Percentiles rank a stretch among this genome's conserved stretches.
Conservation (phyloP, 495 filamentous ascomycete genomes). For the Aspergillus ostianus region DNA sequence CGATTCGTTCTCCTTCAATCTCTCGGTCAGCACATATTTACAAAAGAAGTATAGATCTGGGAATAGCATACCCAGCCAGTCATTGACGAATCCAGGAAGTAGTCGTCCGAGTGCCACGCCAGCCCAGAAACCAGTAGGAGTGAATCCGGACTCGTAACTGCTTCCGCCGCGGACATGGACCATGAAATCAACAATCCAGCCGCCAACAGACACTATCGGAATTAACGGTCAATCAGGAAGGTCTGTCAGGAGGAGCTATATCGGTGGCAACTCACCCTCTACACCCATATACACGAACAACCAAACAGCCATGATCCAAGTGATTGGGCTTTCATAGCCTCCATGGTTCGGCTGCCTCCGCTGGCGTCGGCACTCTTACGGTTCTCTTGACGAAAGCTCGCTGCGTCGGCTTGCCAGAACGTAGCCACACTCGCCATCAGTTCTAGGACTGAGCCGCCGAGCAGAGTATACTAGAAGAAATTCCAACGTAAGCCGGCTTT, state of each 20-base stretch:
- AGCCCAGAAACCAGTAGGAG: constrained; percentile 14
- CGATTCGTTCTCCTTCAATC: background rate
- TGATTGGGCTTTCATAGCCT: constrained; percentile 11
- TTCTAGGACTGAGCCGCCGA: background rate
- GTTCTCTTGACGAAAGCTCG: constrained; percentile 9
- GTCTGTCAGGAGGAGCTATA: background rate
- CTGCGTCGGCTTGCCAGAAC: constrained; percentile 12
- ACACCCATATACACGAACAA: constrained; percentile 17
- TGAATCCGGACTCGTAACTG: constrained; percentile 10
- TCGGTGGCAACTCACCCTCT: background rate
- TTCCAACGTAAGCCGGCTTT: background rate
- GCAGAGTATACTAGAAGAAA: background rate
- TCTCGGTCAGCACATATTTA: background rate
- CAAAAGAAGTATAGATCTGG: background rate
- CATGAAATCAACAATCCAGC: constrained; percentile 18
- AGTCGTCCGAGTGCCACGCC: background rate
- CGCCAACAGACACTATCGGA: constrained; percentile 10
- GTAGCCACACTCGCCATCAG: background rate
- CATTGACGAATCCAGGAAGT: background rate
- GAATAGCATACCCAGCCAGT: background rate
- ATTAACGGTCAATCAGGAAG: background rate
- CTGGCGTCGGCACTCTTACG: constrained; percentile 6
- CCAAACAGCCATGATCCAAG: constrained; percentile 15
- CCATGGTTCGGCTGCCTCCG: constrained; percentile 5
- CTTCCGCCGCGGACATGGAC: constrained; percentile 12